Percentiles rank a stretch among this genome's conserved stretches.
Evolutionary conservation across 768 basidiomycete species (phyloP).

Genomic region (Mycena filopes): DNA sequence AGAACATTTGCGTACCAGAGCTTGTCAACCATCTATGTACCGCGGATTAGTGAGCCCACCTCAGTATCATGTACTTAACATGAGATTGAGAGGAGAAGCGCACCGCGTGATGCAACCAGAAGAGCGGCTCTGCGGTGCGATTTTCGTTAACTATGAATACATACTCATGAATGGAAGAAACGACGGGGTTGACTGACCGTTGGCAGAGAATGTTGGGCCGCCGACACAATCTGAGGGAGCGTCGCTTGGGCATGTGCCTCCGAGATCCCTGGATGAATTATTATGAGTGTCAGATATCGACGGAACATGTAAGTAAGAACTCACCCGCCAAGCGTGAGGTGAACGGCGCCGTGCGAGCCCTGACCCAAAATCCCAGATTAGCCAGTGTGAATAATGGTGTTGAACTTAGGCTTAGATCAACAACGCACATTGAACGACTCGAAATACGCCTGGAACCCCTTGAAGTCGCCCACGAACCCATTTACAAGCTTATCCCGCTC

Average conservation of each 20-base stretch:
- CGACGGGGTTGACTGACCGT: conserved; percentile 43
- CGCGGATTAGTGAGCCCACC: background rate
- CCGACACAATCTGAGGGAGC: conserved; percentile 38
- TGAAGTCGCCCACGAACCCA: conserved; percentile 43
- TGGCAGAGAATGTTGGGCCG: conserved; percentile 45
- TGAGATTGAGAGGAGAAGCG: conserved; percentile 11
- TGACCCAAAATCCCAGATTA: conserved; percentile 20
- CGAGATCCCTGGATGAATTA: conserved; percentile 46
- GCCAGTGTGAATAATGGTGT: too few relatives aligned
- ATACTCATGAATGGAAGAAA: too few relatives aligned
- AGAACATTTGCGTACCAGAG: conserved; percentile 43
- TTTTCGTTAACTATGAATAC: background rate
- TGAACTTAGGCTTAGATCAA: background rate
- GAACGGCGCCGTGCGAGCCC: conserved; percentile 46
- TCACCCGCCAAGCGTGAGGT: conserved; percentile 45
- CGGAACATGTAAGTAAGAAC: background rate
- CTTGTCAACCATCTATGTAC: conserved; percentile 47
- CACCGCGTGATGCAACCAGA: conserved; percentile 51
- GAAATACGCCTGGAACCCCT: conserved; percentile 45
- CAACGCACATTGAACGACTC: conserved; percentile 41
- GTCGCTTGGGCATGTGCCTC: conserved; percentile 40
- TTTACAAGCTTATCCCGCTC: conserved; percentile 39
- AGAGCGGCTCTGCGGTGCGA: conserved; percentile 43
- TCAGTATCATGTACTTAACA: too few relatives aligned
- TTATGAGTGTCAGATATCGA: background rate